phyloP scores from a whole-genome alignment of 2,329 filamentous ascomycete genomes.

The Xylaria sp. region DNA sequence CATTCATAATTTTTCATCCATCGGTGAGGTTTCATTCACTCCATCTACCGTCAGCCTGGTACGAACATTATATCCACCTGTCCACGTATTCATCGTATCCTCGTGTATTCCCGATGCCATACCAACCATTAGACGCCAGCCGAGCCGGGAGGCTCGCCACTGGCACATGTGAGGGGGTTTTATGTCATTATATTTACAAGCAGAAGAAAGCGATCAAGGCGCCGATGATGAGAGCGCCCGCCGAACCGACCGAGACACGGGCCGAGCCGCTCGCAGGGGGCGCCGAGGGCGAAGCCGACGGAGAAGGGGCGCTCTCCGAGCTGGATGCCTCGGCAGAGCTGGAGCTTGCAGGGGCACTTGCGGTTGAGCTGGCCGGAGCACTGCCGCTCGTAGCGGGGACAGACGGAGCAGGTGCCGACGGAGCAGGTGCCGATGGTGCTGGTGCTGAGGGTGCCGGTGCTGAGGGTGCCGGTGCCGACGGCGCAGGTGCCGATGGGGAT shows the following conservation, averaged over 20 bases:
- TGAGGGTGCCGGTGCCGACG: constrained; percentile 24
- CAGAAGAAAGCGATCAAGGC: constrained; percentile 39
- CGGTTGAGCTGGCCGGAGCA: constrained; percentile 18
- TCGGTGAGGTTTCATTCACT: not conserved
- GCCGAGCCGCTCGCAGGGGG: constrained; percentile 36
- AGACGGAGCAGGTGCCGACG: constrained; percentile 24
- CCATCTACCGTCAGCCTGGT: too few species aligned
- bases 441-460: constrained; percentile 26
- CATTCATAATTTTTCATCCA: not conserved
- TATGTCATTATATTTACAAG: constrained; percentile 39
- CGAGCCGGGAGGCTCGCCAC: not conserved
- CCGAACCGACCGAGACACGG: constrained; percentile 36
- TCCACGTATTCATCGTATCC: not conserved
- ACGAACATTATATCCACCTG: not conserved
- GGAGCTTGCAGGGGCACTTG: constrained; percentile 12
- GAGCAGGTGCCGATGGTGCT: constrained; percentile 27
- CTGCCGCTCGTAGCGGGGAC: constrained; percentile 16
- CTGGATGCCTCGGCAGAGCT: constrained; percentile 10
- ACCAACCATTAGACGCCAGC: not conserved
- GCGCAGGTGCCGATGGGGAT: constrained; percentile 21
- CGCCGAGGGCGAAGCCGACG: constrained; percentile 31
- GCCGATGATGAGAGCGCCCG: constrained; percentile 40
- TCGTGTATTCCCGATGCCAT: not conserved
- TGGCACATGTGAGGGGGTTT: not conserved
- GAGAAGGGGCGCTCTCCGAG: constrained; percentile 18